Evolutionary conservation across 2,329 filamentous ascomycete species (phyloP).

Genomic region (Penicillium palitans): DNA sequence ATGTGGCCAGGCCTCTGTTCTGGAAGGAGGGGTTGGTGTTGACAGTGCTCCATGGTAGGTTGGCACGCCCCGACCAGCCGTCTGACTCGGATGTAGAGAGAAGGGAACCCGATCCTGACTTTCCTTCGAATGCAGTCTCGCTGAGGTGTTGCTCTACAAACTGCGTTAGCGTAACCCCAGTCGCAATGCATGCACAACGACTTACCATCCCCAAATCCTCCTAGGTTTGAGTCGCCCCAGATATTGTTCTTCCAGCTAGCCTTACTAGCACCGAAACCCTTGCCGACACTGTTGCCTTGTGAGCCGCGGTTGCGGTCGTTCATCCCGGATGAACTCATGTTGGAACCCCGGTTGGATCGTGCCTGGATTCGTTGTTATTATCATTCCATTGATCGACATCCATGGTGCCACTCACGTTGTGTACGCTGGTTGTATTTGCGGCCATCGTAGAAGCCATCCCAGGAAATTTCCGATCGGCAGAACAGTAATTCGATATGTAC

Average conservation of each 20-base stretch:
- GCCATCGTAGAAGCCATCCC: constrained; percentile 41
- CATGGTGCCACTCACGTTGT: constrained; percentile 37
- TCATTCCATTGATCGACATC: background rate
- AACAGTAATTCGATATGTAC: constrained; percentile 28
- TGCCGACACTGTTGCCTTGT: constrained; percentile 42
- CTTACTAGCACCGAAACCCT: constrained; percentile 47
- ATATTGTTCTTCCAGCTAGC: constrained; percentile 51
- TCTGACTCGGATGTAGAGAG: constrained; percentile 69
- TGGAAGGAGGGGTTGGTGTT: constrained; percentile 41
- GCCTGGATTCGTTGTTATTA: constrained; percentile 25
- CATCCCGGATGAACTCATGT: constrained; percentile 41
- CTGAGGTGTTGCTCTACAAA: constrained; percentile 30
- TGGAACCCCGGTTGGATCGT: constrained; percentile 39
- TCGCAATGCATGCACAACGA: background rate
- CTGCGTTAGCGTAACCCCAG: background rate
- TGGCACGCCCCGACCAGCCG: constrained; percentile 56
- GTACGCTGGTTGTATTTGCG: constrained; percentile 37
- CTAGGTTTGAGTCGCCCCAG: constrained; percentile 53
- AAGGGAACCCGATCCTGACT: constrained; percentile 69
- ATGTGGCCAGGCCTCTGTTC: constrained; percentile 53
- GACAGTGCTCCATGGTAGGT: constrained; percentile 59
- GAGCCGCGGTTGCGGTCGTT: constrained; percentile 39
- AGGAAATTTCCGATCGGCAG: constrained; percentile 19
- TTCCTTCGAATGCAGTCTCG: constrained; percentile 49
- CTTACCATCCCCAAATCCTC: constrained; percentile 48